phyloP scores from a whole-genome alignment of 2,329 filamentous ascomycete genomes.

The Fusarium sp. region DNA sequence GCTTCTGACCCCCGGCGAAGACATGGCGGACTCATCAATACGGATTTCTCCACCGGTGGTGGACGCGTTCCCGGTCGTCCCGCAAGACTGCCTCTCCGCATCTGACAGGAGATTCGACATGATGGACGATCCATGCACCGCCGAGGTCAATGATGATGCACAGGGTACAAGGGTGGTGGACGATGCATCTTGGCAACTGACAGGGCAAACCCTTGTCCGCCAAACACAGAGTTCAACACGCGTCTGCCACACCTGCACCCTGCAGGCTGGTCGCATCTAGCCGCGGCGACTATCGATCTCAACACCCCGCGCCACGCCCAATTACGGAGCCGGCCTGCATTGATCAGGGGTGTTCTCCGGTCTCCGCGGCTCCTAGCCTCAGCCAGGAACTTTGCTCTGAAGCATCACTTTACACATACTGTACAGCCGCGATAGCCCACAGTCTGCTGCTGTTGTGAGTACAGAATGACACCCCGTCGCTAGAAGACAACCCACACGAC shows the following conservation, averaged over 20 bases:
- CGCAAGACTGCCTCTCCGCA: neutral
- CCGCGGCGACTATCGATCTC: constrained; percentile 35
- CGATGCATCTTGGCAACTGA: neutral
- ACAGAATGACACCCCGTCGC: neutral
- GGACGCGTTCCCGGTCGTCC: neutral
- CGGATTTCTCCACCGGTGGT: neutral
- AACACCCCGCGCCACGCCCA: constrained; percentile 7
- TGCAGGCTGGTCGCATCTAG: constrained; percentile 29
- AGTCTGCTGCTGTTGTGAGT: neutral
- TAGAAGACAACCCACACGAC: neutral
- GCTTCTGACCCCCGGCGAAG: neutral
- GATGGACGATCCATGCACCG: neutral
- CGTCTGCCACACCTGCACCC: constrained; percentile 20
- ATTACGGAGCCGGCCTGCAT: constrained; percentile 3
- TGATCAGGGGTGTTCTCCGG: constrained; percentile 13
- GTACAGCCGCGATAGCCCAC: constrained; percentile 10
- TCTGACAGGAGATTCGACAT: neutral
- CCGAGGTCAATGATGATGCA: neutral
- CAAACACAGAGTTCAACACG: constrained; percentile 18
- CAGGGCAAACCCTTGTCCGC: constrained; percentile 8
- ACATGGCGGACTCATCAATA: neutral
- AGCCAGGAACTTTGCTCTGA: neutral
- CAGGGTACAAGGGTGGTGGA: neutral
- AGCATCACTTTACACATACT: neutral
- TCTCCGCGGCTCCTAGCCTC: constrained; percentile 4